These are phyloP conservation scores for Penicillium turbatum DNA, from an alignment of 495 filamentous ascomycete genomes.

Conservation along the genomic window DNA sequence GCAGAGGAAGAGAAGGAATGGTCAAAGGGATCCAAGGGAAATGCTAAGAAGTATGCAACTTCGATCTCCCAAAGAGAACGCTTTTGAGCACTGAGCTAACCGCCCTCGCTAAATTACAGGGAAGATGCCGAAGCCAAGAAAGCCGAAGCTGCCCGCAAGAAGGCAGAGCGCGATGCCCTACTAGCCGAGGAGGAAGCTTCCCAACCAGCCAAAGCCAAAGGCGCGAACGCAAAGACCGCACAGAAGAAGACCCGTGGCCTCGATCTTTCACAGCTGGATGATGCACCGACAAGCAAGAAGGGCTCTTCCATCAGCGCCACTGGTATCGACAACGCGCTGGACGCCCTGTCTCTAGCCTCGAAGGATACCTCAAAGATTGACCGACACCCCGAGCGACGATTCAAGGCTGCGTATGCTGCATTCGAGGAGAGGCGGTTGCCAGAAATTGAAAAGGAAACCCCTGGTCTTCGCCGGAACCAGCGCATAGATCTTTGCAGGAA, in stretches of 20 bases:
- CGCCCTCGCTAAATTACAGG: slow-evolving; percentile 38
- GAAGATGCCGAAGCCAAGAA: slow-evolving; percentile 83
- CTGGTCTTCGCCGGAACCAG: slow-evolving; percentile 74
- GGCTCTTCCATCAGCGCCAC: slow-evolving; percentile 63
- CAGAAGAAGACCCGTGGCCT: slow-evolving; percentile 65
- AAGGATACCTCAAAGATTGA: slow-evolving; percentile 63
- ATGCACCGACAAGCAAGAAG: slow-evolving; percentile 41
- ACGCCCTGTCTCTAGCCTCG: slow-evolving; percentile 66
- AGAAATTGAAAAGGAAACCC: slow-evolving; percentile 78
- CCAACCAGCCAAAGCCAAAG: slow-evolving; percentile 54
- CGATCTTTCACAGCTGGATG: slow-evolving; percentile 66
- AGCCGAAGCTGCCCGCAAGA: slow-evolving; percentile 78
- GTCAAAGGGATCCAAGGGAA: slow-evolving; percentile 79
- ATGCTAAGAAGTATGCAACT: slow-evolving; percentile 72
- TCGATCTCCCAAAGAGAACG: background rate
- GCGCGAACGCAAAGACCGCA: slow-evolving; percentile 54
- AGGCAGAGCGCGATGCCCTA: slow-evolving; percentile 79
- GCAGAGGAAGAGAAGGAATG: slow-evolving; percentile 73
- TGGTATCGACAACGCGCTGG: slow-evolving; percentile 87
- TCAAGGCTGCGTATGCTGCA: slow-evolving; percentile 80
- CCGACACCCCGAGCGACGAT: slow-evolving; percentile 77
- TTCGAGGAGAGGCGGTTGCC: slow-evolving; percentile 79
- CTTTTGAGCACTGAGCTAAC: slow-evolving; percentile 12
- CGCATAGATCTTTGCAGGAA: slow-evolving; percentile 72
- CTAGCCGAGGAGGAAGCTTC: slow-evolving; percentile 78